A percentile compares a stretch with the other conserved stretches of the same genome.
Conservation (phyloP, 768 basidiomycete species). For the Neoboletus subvelutipes region DNA sequence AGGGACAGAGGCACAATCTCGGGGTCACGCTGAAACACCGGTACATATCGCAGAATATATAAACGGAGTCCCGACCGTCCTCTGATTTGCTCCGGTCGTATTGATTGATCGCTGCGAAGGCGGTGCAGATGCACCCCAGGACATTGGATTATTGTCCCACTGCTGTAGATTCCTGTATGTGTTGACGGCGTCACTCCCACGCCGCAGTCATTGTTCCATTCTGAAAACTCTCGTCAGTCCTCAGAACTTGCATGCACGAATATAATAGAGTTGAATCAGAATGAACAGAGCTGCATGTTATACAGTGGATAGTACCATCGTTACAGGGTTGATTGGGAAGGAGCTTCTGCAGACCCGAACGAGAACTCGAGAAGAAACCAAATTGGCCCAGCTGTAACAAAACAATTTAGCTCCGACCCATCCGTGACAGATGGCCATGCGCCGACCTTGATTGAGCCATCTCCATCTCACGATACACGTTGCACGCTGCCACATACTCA, state of each 20-base stretch:
- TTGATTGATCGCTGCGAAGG: too few species aligned
- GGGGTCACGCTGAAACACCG: neutral
- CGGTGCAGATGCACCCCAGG: neutral
- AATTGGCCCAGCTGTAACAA: constrained; percentile 11
- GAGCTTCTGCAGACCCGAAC: neutral
- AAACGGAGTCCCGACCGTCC: neutral
- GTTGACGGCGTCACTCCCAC: neutral
- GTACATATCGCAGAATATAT: too few species aligned
- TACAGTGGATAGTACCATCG: neutral
- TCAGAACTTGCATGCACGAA: neutral
- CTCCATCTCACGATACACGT: constrained; percentile 15
- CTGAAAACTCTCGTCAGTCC: neutral
- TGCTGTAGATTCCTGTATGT: neutral
- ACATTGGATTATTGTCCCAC: neutral
- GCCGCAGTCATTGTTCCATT: neutral
- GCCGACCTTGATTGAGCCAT: constrained; percentile 7
- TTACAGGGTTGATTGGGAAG: neutral
- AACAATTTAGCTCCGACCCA: neutral
- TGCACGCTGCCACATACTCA: constrained; percentile 17
- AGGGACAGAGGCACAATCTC: too few species aligned
- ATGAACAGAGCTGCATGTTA: neutral
- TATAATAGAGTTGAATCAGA: neutral
- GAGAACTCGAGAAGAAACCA: constrained; percentile 5
- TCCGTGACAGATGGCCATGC: too few species aligned
- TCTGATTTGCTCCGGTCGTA: neutral